These are phyloP conservation scores for Colletotrichum sp. DNA, from an alignment of 2,329 filamentous ascomycete species.

Conservation along the genomic window DNA sequence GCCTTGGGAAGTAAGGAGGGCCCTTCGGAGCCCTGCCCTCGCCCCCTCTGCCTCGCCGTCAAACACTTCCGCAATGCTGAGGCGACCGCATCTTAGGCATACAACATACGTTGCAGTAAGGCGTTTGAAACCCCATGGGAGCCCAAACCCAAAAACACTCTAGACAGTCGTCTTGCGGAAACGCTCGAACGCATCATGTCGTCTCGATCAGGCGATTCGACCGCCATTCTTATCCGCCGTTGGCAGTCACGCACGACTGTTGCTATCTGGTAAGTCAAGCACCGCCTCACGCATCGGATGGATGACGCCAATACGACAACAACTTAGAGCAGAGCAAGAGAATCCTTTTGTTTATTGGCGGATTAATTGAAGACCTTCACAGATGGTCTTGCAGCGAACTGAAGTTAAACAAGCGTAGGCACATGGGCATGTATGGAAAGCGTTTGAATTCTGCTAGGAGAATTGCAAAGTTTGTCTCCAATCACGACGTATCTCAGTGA, in stretches of 20 bases:
- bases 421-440: background rate
- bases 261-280: background rate
- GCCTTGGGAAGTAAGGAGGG: too few relatives aligned
- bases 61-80: too few relatives aligned
- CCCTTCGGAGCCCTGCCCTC: too few relatives aligned
- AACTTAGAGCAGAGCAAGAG: background rate
- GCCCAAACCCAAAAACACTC: background rate
- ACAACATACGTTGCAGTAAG: background rate
- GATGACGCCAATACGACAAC: background rate
- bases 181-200: background rate
- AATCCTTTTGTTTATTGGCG: background rate
- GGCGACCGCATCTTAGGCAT: background rate
- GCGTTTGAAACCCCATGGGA: background rate
- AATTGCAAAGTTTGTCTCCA: background rate
- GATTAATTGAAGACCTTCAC: background rate
- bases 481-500: too few relatives aligned
- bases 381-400: background rate
- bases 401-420: background rate
- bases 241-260: background rate
- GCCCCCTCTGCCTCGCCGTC: too few relatives aligned
- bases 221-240: background rate
- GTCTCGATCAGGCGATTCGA: background rate
- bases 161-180: background rate
- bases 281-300: background rate
- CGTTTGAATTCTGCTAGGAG: background rate